Evolutionary conservation across 352 stramenopile species (phyloP).

Genomic region (Blastocystis sp.): DNA sequence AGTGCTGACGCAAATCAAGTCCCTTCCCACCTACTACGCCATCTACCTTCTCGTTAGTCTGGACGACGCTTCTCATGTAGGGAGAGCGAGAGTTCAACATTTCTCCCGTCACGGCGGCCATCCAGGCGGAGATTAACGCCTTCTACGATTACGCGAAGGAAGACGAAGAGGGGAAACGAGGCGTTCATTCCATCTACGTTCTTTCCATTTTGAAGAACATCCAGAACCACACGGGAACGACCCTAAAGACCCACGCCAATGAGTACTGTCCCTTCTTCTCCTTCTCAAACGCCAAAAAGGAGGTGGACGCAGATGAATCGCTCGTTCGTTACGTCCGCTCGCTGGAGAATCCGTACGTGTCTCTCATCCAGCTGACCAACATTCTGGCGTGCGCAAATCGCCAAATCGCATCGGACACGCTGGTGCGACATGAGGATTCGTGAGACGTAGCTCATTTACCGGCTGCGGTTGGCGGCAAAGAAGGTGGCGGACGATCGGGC

Average conservation of each 20-base stretch:
- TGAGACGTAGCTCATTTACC: slow-evolving; percentile 41
- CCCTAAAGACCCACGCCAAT: background rate
- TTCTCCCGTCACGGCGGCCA: background rate
- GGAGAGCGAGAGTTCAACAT: slow-evolving; percentile 3
- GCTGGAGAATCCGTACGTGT: background rate
- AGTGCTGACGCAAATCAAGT: background rate
- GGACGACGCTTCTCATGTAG: background rate
- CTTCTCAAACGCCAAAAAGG: background rate
- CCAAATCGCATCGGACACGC: slow-evolving; percentile 26
- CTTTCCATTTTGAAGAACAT: slow-evolving; percentile 50
- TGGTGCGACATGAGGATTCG: background rate
- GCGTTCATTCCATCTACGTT: slow-evolving; percentile 22
- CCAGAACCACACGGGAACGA: background rate
- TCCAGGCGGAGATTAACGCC: slow-evolving; percentile 32
- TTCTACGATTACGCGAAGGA: slow-evolving; percentile 44
- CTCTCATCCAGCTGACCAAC: slow-evolving; percentile 36
- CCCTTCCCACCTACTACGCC: slow-evolving; percentile 3
- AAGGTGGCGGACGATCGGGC: slow-evolving; percentile 36
- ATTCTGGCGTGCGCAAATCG: slow-evolving; percentile 38
- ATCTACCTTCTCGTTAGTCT: slow-evolving; percentile 5
- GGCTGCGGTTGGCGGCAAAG: slow-evolving; percentile 30
- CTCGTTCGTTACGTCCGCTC: background rate
- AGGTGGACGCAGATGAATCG: background rate
- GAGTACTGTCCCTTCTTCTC: background rate
- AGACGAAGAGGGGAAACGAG: slow-evolving; percentile 18